Evolutionary conservation across 192 early-diverging fungal species (phyloP).

Genomic region (Phlyctochytrium planicorne): DNA sequence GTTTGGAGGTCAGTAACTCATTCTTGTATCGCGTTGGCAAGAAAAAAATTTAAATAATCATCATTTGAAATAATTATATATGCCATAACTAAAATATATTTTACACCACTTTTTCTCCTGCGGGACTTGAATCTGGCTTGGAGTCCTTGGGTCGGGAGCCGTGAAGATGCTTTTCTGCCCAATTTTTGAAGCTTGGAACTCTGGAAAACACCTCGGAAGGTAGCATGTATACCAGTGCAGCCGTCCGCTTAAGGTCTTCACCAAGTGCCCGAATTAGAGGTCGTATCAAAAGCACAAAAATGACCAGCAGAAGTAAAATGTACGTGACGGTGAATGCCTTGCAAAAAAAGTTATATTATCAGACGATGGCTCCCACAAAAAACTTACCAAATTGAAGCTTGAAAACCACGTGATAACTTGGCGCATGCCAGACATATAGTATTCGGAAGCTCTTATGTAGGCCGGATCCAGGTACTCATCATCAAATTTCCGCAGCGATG

Average conservation of each 20-base stretch:
- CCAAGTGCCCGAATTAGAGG: constrained; percentile 19
- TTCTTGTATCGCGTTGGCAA: too few species aligned
- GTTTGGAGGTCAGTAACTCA: too few species aligned
- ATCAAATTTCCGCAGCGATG: constrained; percentile 14
- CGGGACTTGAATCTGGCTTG: too few species aligned
- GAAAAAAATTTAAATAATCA: too few species aligned
- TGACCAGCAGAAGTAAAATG: constrained; percentile 3
- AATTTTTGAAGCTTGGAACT: constrained; percentile 30
- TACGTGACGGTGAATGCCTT: constrained; percentile 23
- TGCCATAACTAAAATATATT: too few species aligned
- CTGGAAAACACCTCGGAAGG: constrained; percentile 39
- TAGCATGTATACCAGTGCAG: constrained; percentile 40
- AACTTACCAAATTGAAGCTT: constrained; percentile 25
- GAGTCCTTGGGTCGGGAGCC: too few species aligned
- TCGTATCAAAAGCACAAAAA: constrained; percentile 29
- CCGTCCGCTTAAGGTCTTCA: constrained; percentile 27
- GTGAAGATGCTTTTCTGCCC: constrained; percentile 9
- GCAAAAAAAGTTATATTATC: not conserved
- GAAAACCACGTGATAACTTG: constrained; percentile 19
- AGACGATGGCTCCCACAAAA: not conserved
- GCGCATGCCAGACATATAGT: not conserved
- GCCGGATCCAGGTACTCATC: constrained; percentile 22
- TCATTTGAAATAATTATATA: too few species aligned
- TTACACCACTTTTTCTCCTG: too few species aligned
- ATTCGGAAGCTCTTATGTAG: constrained; percentile 2